A percentile compares a stretch with the other conserved stretches of the same genome.
Conservation (phyloP, 1,284 basidiomycete genomes). For the Farysia itapuensis region DNA sequence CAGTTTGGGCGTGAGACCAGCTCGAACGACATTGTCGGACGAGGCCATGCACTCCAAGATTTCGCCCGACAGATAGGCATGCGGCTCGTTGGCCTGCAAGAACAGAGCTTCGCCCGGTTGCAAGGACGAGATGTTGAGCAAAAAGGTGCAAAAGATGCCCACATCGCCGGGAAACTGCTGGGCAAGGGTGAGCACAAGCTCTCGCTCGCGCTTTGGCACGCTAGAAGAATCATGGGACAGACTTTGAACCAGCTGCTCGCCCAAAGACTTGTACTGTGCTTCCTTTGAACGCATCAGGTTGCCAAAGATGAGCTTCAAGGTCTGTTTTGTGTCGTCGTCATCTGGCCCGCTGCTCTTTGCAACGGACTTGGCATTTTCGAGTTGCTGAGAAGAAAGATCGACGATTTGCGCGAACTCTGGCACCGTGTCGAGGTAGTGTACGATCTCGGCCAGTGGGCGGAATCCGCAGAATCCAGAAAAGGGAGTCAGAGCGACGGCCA, state of each 20-base stretch:
- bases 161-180: constrained; percentile 87
- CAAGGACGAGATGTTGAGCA: constrained; percentile 83
- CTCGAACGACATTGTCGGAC: constrained; percentile 92
- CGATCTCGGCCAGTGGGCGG: constrained; percentile 74
- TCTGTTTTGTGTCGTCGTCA: constrained; percentile 7
- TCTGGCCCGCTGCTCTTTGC: background rate
- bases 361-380: background rate
- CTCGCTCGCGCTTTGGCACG: constrained; percentile 44
- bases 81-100: constrained; percentile 91
- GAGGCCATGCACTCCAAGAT: constrained; percentile 59
- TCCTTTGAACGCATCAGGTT: constrained; percentile 34
- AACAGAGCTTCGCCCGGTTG: constrained; percentile 87
- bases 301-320: constrained; percentile 37
- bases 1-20: constrained; percentile 93
- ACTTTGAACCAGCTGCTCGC: constrained; percentile 6
- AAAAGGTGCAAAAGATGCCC: constrained; percentile 88
- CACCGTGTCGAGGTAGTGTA: constrained; percentile 69
- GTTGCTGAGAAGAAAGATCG: background rate
- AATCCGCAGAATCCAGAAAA: constrained; percentile 93
- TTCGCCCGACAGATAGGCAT: constrained; percentile 78
- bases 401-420: constrained; percentile 72
- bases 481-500: constrained; percentile 90
- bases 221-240: constrained; percentile 2
- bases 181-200: constrained; percentile 74
- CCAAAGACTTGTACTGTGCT: constrained; percentile 5